These are phyloP conservation scores for Enterospora canceri DNA, from an alignment of 371 early-diverging fungal species.

Conservation along the genomic window DNA sequence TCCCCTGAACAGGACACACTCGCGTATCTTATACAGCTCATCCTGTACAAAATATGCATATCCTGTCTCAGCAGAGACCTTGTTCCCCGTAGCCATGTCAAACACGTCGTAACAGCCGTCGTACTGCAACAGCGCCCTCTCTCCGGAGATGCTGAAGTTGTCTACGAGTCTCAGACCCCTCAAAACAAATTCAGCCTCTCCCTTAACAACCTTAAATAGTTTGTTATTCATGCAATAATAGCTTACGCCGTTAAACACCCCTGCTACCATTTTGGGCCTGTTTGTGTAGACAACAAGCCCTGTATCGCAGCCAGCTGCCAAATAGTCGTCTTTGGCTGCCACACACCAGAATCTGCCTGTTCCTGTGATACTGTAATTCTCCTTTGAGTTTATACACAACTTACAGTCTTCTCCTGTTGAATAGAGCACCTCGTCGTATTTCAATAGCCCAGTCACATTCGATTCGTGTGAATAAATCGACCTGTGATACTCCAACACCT, in stretches of 20 bases:
- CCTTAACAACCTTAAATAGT: neutral
- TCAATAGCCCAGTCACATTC: constrained; percentile 85
- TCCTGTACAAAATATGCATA: constrained; percentile 4
- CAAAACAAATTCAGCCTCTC: neutral
- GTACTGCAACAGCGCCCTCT: too few relatives aligned
- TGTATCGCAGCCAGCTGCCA: constrained; percentile 68
- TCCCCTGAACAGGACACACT: neutral
- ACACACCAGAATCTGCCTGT: constrained; percentile 60
- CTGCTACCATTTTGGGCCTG: neutral
- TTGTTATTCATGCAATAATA: neutral
- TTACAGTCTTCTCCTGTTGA: constrained; percentile 86
- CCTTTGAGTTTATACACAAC: constrained; percentile 84
- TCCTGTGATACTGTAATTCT: constrained; percentile 61
- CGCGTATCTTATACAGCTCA: constrained; percentile 16
- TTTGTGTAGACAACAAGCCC: constrained; percentile 28
- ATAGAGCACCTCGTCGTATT: constrained; percentile 67
- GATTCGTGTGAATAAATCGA: constrained; percentile 90
- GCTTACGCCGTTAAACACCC: neutral
- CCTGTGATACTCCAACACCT: constrained; percentile 87
- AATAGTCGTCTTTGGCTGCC: constrained; percentile 82
- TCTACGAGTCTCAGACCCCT: neutral
- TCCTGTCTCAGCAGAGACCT: constrained; percentile 11
- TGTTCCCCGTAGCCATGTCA: constrained; percentile 11
- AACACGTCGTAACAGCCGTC: constrained; percentile 23
- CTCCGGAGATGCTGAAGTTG: too few relatives aligned